A percentile compares a stretch with the other conserved stretches of the same genome.
These are phyloP conservation scores for Cladorrhinum sp. DNA, from an alignment of 2,329 filamentous ascomycete species.

Conservation along the genomic window DNA sequence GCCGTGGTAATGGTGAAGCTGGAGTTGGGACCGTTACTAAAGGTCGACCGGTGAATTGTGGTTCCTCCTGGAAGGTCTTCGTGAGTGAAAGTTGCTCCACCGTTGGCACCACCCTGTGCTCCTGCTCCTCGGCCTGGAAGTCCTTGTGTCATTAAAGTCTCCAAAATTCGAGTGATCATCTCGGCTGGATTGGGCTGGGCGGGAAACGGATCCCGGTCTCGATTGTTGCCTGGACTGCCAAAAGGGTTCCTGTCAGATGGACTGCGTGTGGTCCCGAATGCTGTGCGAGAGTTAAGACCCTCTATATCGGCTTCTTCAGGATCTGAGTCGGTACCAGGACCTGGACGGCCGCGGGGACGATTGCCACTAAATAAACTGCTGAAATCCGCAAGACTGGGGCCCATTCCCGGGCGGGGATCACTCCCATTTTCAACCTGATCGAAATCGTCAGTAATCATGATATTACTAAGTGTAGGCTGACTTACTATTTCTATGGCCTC, in stretches of 20 bases:
- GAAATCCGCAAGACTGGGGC: constrained; percentile 13
- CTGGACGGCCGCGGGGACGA: constrained; percentile 15
- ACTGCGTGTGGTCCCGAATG: constrained; percentile 41
- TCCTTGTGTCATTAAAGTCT: background rate
- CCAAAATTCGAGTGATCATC: background rate
- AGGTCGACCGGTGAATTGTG: constrained; percentile 37
- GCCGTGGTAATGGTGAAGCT: constrained; percentile 49
- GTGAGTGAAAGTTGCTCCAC: background rate
- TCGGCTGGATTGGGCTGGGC: background rate
- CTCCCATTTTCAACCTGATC: constrained; percentile 52
- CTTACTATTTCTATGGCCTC: constrained; percentile 86
- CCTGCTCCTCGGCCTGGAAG: background rate
- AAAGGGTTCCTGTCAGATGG: constrained; percentile 1
- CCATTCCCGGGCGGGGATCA: constrained; percentile 55
- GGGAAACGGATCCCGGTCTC: constrained; percentile 2
- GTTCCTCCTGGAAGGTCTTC: background rate
- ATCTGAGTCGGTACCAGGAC: constrained; percentile 50
- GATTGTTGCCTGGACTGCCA: background rate
- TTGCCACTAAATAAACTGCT: constrained; percentile 2
- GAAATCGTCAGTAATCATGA: constrained; percentile 18
- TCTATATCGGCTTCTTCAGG: constrained; percentile 60
- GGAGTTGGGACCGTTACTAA: constrained; percentile 38
- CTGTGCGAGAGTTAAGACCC: constrained; percentile 39
- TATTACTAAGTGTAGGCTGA: constrained; percentile 19
- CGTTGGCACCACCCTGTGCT: background rate